Evolutionary conservation across 2,329 filamentous ascomycete species (phyloP), one percentile per base, ranked within the genome.

Genomic region (Apiospora aurea): DNA sequence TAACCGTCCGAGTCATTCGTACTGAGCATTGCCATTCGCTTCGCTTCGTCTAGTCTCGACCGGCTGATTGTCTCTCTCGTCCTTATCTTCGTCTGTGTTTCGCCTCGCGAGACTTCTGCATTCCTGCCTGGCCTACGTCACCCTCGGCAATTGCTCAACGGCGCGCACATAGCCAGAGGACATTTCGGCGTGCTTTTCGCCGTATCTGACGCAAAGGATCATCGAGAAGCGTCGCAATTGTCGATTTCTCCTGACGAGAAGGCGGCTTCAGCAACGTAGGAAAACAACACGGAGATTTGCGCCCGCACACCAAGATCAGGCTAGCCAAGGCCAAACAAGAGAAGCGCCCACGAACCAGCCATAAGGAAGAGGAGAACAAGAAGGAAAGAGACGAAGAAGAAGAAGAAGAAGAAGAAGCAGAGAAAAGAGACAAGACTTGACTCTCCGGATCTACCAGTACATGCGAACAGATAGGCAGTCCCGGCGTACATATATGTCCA

Each of bases 1-100:
- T 66, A 69, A 64, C 57, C 21, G 41, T 16, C 34, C 57, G 57
- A 64, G 57, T 41, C 67, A 51, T 44, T 71, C 38, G 53, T 70
- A 47, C 41, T 51, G 71, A 72, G 57, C 61, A 64, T 53, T 43
- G 67, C 67, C 44, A 49, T 34, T 51, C 64, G 66, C 66, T 68
- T 64, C 47, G 38, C 69, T 57, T 41, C 57, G 57, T 24, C 57
- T 64, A 38, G 29, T 64, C 57, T 64, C 21, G 57, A 41, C 57
- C 41, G 57, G n/a, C 57, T 34, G 57, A 64, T 41, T 41, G 34
- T 21, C 34, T 38, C 57, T 64, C 57, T 64, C 57, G 34, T 41
- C 57, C 18, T 64, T 64, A 41, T 64, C 29, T 21, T 47, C 41
- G 41, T n/a, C 69, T 51, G 8, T n/a, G 57, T 21, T 29, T 41